Evolutionary conservation across 129 eudicot species (phyloP).

Genomic region (Flaveria ramosissima): DNA sequence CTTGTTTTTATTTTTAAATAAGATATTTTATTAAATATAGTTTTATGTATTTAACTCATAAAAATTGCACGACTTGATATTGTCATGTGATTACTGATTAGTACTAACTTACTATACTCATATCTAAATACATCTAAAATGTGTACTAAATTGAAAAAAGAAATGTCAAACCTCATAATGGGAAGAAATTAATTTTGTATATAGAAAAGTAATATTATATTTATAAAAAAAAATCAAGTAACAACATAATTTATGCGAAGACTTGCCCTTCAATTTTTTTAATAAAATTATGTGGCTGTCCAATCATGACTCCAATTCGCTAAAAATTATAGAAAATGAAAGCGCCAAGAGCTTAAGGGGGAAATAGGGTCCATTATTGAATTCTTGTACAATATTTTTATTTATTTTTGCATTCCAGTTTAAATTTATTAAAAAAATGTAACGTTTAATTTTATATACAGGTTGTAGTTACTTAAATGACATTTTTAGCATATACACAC

Average conservation of each 20-base stretch:
- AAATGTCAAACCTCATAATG: too few relatives aligned
- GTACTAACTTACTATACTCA: too few relatives aligned
- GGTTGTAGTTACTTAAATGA: background rate
- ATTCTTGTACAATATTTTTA: background rate
- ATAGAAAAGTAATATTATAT: background rate
- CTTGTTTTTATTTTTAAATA: too few relatives aligned
- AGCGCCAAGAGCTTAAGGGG: background rate
- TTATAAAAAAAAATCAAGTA: background rate
- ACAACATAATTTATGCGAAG: background rate
- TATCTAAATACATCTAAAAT: too few relatives aligned
- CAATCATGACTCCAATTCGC: constrained; percentile 13
- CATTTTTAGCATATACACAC: background rate
- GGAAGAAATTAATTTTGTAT: too few relatives aligned
- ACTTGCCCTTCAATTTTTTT: constrained; percentile 12
- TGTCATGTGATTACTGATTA: too few relatives aligned
- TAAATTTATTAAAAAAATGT: background rate
- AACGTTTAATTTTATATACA: background rate
- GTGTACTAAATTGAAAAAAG: too few relatives aligned
- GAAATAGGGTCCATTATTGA: background rate
- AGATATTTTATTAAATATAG: too few relatives aligned
- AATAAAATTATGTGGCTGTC: constrained; percentile 3
- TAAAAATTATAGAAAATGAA: background rate
- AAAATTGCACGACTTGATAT: too few relatives aligned
- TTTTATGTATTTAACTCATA: too few relatives aligned
- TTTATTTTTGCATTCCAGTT: background rate